phyloP scores from a whole-genome alignment of 306 rosid genomes.

The Trifolium dubium region DNA sequence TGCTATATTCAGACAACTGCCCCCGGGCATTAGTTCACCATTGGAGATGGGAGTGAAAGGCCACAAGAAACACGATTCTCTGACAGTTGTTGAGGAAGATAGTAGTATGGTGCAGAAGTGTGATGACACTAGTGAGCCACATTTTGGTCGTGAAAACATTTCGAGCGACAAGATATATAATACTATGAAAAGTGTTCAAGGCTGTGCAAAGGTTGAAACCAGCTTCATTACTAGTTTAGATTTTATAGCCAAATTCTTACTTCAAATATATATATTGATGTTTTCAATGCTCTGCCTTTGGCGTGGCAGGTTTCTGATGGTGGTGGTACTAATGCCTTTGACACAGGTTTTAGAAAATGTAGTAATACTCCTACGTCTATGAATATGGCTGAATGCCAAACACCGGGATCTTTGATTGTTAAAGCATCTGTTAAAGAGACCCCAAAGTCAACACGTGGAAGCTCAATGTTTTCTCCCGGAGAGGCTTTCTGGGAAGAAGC shows the following conservation, averaged over 20 bases:
- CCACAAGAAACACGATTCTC: slow-evolving; percentile 51
- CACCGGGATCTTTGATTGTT: slow-evolving; percentile 74
- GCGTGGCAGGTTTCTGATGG: slow-evolving; percentile 53
- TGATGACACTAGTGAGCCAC: slow-evolving; percentile 41
- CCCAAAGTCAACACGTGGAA: slow-evolving; percentile 74
- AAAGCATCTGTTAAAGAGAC: slow-evolving; percentile 59
- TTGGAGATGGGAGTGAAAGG: slow-evolving; percentile 56
- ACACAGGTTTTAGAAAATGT: slow-evolving; percentile 66
- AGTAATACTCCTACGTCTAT: slow-evolving; percentile 56
- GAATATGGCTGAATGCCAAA: slow-evolving; percentile 55
- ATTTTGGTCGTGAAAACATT: slow-evolving; percentile 44
- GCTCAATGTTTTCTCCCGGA: slow-evolving; percentile 91
- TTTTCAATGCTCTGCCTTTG: slow-evolving; percentile 37
- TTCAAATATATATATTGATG: slow-evolving; percentile 23
- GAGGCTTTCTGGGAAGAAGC: slow-evolving; percentile 97
- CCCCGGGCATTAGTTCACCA: slow-evolving; percentile 42
- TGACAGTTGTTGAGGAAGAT: slow-evolving; percentile 44
- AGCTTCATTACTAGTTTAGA: slow-evolving; percentile 24
- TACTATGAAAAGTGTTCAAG: slow-evolving; percentile 43
- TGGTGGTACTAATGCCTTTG: slow-evolving; percentile 45
- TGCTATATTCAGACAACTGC: slow-evolving; percentile 53
- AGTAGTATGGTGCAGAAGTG: slow-evolving; percentile 50
- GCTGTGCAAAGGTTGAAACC: slow-evolving; percentile 43
- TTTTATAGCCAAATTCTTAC: slow-evolving; percentile 14
- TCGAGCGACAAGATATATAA: slow-evolving; percentile 39